Evolutionary conservation across 1,139 yeast genomes (phyloP), one percentile per base, ranked within the genome.

Genomic region (Pichia sp.): DNA sequence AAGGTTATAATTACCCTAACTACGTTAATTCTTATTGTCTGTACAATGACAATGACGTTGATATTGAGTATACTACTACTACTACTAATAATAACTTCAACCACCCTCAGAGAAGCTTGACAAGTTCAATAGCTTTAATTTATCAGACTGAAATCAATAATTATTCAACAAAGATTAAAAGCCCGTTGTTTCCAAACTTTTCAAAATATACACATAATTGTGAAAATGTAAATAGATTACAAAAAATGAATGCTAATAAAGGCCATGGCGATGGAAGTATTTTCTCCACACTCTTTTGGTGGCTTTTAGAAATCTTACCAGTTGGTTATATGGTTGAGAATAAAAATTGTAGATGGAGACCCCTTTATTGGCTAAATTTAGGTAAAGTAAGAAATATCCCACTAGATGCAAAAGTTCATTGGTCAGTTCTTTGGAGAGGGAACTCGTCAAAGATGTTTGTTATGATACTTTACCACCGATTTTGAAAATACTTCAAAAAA

Each of bases 351-450:
- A 64, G 67, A 52, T 78, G 84, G 82, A 66, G 62, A 48, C 67
- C 70, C 44, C 63, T 68, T 4, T 74, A 68, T 53, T 57, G 65
- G 12, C 86, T 86, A 0, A 80, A 81, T 57, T 54, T 77, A 7
- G 85, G 86, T 0, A 64, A 76, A 16, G 55, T 60, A 3, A 65
- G 87, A 51, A 64, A 65, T 35, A 64, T 81, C 5, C 84, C 85
- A 0, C 54, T 53, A 48, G 39, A 41, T 15, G 74, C 77, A 18
- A 62, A 61, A 15, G 53, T 80, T 29, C 87, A 81, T 59, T 81
- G 87, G 86, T 79, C 85, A 45, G 71, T 80, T 0, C 70, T 69
- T 52, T 80, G 80, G 76, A 67, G 82, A 52, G 58, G 49, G 77
- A 70, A 52, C 71, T 65, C 53, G 67, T 72, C 45, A 48, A 59